These are phyloP conservation scores for Singerocomus rubriflavus DNA, from an alignment of 1,284 basidiomycete species.

Conservation along the genomic window DNA sequence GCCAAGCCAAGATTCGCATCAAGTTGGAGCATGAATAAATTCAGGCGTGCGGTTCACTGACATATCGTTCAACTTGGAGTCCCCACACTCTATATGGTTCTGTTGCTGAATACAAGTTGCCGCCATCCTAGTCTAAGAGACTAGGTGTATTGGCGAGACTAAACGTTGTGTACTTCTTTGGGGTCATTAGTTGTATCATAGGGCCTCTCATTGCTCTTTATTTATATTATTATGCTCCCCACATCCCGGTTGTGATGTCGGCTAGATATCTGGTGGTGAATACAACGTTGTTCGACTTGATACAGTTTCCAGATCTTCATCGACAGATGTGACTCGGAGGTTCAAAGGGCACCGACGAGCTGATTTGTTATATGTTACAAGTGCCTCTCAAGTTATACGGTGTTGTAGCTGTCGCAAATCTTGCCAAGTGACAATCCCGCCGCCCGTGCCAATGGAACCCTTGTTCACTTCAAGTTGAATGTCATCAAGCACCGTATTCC, in stretches of 20 bases:
- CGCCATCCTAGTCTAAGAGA: constrained; percentile 2
- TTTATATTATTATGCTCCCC: not conserved
- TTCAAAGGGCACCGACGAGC: too few species aligned
- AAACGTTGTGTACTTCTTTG: not conserved
- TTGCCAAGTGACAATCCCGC: too few species aligned
- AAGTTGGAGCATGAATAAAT: constrained; percentile 24
- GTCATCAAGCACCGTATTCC: too few species aligned
- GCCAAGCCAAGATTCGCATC: constrained; percentile 31
- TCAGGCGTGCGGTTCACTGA: not conserved
- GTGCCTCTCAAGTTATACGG: too few species aligned
- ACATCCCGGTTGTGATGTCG: not conserved
- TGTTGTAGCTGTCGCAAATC: too few species aligned
- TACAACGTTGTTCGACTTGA: not conserved
- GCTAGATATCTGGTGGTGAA: constrained; percentile 2
- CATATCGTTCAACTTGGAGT: not conserved
- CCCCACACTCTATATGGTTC: not conserved
- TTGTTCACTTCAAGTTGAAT: too few species aligned
- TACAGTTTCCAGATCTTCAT: too few species aligned
- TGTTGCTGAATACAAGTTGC: constrained; percentile 2
- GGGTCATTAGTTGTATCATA: not conserved
- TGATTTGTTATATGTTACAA: too few species aligned
- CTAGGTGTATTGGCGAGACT: not conserved
- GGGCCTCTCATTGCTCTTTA: not conserved
- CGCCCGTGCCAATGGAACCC: too few species aligned
- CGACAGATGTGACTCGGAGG: too few species aligned